Evolutionary conservation across 257 asterid species (phyloP), one percentile per base, ranked within the genome.

Genomic region (Petrea volubilis): DNA sequence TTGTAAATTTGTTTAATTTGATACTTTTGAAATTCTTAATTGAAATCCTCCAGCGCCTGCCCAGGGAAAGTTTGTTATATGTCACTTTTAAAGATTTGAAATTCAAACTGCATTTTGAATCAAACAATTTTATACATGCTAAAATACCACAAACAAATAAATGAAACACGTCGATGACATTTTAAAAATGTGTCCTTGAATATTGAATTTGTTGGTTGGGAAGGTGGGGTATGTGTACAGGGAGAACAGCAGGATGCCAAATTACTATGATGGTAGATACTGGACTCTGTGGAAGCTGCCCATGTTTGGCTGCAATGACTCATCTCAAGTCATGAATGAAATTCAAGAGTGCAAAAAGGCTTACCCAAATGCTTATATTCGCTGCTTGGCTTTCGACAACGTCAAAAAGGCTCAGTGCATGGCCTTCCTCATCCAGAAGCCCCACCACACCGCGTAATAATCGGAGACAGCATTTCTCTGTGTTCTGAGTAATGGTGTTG

Each of bases 211-310:
- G 15, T 50, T 60, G 41, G 8, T 44, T 2, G 23, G 51, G 38
- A 43, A 85, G 92, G 75, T 60, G 71, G 87, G 87, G 0, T 74
- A 64, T 53, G 87, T 82, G 28, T 63, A 65, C 56, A 84, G 88
- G 44, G 77, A 84, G 38, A 78, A 86, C 68, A 80, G 86, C 68
- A 78, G 46, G 68, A 75, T 84, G 71, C 86, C 93, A 33, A 84
- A 84, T 20, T 84, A 81, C 77, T 86, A 81, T 28, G 89, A 86
- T 53, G 88, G 90, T 50, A 79, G 90, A 43, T 84, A 86, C 61
- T 86, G 86, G 86, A 84, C 90, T 8, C 43, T 86, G 28, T 81
- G 90, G 88, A 82, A 82, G 77, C 78, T 87, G 76, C 93, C 90
- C 7, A 84, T 78, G 93, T 82, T 87, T 59, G 85, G 93, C 1